These are phyloP conservation scores for Salvia sclarea DNA, from an alignment of 305 asterid species.

Conservation along the genomic window DNA sequence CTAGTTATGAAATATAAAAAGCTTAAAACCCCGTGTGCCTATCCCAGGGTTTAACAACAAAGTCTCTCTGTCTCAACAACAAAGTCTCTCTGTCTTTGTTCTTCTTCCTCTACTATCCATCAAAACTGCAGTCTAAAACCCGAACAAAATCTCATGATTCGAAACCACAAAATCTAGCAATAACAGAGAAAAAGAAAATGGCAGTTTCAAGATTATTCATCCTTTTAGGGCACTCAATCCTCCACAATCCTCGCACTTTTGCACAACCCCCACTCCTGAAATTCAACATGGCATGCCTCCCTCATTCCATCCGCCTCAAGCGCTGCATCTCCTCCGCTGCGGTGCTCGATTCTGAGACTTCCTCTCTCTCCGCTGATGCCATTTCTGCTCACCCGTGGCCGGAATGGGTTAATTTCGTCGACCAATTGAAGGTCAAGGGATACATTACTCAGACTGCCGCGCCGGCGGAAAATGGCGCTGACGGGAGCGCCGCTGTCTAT, in stretches of 20 bases:
- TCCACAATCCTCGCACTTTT: constrained; percentile 39
- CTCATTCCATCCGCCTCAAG: constrained; percentile 43
- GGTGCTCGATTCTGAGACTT: constrained; percentile 32
- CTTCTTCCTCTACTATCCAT: not conserved
- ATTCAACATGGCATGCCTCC: constrained; percentile 29
- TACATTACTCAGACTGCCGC: constrained; percentile 42
- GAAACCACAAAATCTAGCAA: not conserved
- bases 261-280: constrained; percentile 30
- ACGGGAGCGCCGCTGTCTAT: constrained; percentile 37
- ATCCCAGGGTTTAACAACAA: no score
- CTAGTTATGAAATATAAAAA: no score
- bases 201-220: constrained; percentile 54
- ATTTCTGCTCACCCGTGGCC: constrained; percentile 79
- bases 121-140: constrained; percentile 29
- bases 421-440: constrained; percentile 67
- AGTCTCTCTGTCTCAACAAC: no score
- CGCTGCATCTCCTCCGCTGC: constrained; percentile 50
- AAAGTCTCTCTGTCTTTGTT: not conserved
- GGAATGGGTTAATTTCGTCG: constrained; percentile 81
- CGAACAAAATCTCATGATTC: constrained; percentile 16
- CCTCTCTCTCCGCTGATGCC: constrained; percentile 23
- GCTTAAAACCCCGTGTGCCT: no score
- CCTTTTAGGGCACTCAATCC: constrained; percentile 53
- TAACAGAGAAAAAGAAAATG: constrained; percentile 29
- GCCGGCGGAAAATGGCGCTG: constrained; percentile 8